These are phyloP conservation scores for Pachyrhizus erosus DNA, from an alignment of 306 rosid genomes.

Conservation along the genomic window DNA sequence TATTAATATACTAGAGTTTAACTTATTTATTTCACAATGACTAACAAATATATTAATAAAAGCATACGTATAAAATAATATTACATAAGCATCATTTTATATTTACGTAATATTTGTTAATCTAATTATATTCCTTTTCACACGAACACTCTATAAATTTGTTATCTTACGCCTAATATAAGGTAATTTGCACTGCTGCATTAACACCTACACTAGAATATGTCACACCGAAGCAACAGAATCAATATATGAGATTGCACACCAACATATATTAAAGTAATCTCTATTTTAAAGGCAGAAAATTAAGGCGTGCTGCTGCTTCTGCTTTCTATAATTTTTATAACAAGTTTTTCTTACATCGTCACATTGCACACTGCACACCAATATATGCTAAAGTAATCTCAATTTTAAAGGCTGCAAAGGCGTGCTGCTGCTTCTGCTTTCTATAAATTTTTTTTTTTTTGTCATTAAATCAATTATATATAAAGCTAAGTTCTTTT, in stretches of 20 bases:
- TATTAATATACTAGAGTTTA: too few relatives aligned
- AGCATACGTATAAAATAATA: too few relatives aligned
- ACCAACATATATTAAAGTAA: not conserved
- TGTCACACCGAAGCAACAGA: conserved; percentile 1
- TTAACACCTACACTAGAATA: not conserved
- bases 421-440: not conserved
- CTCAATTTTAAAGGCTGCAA: conserved; percentile 1
- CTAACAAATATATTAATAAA: too few relatives aligned
- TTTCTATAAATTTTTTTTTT: not conserved
- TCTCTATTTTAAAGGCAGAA: not conserved
- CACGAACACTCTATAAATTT: too few relatives aligned
- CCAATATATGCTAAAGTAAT: not conserved
- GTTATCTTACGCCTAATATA: too few relatives aligned
- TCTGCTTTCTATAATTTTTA: not conserved
- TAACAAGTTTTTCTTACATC: not conserved
- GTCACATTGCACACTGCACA: too few relatives aligned
- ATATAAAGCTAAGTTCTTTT: too few relatives aligned
- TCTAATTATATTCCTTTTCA: too few relatives aligned
- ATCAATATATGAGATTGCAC: not conserved
- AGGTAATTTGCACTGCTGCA: not conserved
- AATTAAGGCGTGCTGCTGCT: not conserved
- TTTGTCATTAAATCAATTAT: not conserved
- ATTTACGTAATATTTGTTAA: too few relatives aligned
- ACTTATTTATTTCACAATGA: too few relatives aligned
- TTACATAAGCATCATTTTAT: too few relatives aligned